Percentiles rank a stretch among this genome's conserved stretches.
Evolutionary conservation across 225 moss, liverwort and hornwort species (phyloP).

Genomic region (Sphagnum tenellum): DNA sequence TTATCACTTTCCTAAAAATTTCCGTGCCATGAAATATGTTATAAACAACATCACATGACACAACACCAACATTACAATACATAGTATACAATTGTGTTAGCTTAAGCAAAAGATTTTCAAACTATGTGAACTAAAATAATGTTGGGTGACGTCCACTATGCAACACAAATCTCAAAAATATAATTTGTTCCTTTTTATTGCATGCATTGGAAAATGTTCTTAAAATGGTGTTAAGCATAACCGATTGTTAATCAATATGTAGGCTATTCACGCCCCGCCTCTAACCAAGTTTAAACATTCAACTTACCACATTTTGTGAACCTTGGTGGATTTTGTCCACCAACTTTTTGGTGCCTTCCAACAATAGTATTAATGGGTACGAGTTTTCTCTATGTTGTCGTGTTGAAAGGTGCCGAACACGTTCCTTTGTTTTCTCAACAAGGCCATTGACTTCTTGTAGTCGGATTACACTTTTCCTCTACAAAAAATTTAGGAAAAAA

Average conservation of each 20-base stretch:
- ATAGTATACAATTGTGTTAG: not conserved
- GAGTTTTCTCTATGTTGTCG: conserved; percentile 50
- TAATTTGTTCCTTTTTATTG: not conserved
- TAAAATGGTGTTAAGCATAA: not conserved
- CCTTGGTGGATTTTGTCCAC: conserved; percentile 76
- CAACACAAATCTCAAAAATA: not conserved
- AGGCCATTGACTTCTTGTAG: conserved; percentile 23
- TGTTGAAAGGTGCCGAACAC: conserved; percentile 36
- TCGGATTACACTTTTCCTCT: conserved; percentile 37
- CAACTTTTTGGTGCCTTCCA: conserved; percentile 66
- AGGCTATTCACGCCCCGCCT: not conserved
- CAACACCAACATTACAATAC: too few relatives aligned
- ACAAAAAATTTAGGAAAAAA: not conserved
- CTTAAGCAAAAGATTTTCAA: not conserved
- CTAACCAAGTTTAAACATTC: not conserved
- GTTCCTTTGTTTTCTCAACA: conserved; percentile 18
- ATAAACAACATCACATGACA: too few relatives aligned
- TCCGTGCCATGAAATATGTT: too few relatives aligned
- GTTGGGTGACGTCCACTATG: not conserved
- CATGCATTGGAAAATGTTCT: too few relatives aligned
- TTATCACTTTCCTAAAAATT: conserved; percentile 11
- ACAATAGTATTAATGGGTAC: conserved; percentile 38
- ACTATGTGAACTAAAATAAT: not conserved
- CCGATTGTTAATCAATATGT: not conserved
- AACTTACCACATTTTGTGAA: conserved; percentile 16